These are phyloP conservation scores for Capronia coronata DNA, from an alignment of 2,329 filamentous ascomycete species.

Conservation along the genomic window DNA sequence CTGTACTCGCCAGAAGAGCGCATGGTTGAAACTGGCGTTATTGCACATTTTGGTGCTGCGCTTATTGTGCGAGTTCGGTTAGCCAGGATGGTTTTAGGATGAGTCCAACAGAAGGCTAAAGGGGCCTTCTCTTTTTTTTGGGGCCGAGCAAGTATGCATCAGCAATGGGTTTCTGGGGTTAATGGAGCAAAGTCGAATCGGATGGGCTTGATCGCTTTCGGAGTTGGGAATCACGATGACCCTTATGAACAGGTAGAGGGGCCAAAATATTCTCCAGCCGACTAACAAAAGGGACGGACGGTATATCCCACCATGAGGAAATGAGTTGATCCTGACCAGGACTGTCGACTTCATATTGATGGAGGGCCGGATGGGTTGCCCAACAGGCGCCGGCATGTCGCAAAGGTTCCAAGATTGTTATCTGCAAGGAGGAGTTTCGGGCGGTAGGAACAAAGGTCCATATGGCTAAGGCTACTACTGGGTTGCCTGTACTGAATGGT, in stretches of 20 bases:
- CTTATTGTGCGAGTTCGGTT: background rate
- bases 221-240: background rate
- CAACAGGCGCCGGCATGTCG: too few relatives aligned
- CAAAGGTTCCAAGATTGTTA: too few relatives aligned
- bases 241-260: background rate
- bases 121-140: too few relatives aligned
- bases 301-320: background rate
- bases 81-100: background rate
- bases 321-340: background rate
- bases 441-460: background rate
- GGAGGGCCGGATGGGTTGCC: too few relatives aligned
- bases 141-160: background rate
- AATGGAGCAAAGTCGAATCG: too few relatives aligned
- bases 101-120: background rate
- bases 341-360: background rate
- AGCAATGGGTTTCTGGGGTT: background rate
- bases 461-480: too few relatives aligned
- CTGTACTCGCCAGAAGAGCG: too few relatives aligned
- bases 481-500: too few relatives aligned
- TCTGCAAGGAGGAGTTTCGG: background rate
- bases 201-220: background rate
- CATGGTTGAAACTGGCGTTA: background rate
- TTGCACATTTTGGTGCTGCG: background rate
- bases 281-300: background rate
- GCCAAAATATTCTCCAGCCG: background rate